phyloP scores from a whole-genome alignment of 2,329 filamentous ascomycete genomes.

The Zymoseptoria passerinii region DNA sequence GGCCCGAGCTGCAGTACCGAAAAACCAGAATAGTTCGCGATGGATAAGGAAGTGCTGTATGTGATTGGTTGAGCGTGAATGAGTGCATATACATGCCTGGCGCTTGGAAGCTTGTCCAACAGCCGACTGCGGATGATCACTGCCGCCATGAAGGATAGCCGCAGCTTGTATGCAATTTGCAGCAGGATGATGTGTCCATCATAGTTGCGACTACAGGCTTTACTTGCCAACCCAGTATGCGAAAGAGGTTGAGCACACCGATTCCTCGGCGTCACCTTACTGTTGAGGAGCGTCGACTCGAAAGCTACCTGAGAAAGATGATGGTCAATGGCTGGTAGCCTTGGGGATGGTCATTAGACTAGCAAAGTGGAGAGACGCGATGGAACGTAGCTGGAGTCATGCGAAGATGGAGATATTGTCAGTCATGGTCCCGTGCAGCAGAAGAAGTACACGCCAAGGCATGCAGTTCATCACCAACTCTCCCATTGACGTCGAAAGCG shows the following conservation, averaged over 20 bases:
- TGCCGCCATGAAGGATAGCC: background rate
- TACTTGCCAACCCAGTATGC: too few relatives aligned
- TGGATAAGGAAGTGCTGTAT: background rate
- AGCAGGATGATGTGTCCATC: background rate
- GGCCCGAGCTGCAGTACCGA: background rate
- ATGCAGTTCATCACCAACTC: too few relatives aligned
- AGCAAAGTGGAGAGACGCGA: background rate
- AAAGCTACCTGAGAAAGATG: background rate
- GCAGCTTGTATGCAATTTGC: background rate
- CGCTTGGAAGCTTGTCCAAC: background rate
- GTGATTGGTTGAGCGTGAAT: background rate
- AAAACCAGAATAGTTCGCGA: background rate
- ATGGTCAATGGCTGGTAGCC: background rate
- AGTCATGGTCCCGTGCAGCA: too few relatives aligned
- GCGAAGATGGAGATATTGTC: background rate
- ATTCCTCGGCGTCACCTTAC: background rate
- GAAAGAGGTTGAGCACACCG: background rate
- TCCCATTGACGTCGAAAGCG: background rate
- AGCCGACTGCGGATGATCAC: too few relatives aligned
- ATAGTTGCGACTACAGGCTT: background rate
- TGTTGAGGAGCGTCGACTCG: background rate
- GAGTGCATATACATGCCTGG: background rate
- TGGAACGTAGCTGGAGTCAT: background rate
- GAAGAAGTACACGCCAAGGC: too few relatives aligned
- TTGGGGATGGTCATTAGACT: too few relatives aligned